These are phyloP conservation scores for Calonectria pseudoturangicola DNA, from an alignment of 2,329 filamentous ascomycete genomes.

Conservation along the genomic window DNA sequence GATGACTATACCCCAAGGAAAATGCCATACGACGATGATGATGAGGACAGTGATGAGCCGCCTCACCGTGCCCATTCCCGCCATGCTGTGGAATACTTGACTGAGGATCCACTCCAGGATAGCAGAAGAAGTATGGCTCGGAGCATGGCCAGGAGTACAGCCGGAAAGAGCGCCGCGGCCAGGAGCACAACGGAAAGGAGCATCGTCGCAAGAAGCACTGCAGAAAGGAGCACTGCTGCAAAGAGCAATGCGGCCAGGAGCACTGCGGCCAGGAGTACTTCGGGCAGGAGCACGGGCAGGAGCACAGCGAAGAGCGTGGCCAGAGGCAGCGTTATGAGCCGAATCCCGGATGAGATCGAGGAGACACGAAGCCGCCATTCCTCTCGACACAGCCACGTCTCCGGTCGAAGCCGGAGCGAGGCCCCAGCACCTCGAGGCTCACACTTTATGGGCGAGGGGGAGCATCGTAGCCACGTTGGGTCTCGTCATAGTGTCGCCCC, in stretches of 20 bases:
- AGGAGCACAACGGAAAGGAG: conserved; percentile 49
- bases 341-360: conserved; percentile 53
- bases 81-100: conserved; percentile 51
- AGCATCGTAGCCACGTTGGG: conserved; percentile 63
- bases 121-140: conserved; percentile 43
- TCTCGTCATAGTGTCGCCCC: conserved; percentile 59
- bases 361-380: conserved; percentile 65
- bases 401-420: conserved; percentile 65
- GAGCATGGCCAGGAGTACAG: conserved; percentile 41
- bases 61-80: conserved; percentile 41
- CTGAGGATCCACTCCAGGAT: conserved; percentile 47
- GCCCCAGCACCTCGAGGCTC: conserved; percentile 59
- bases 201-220: conserved; percentile 45
- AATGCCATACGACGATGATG: conserved; percentile 45
- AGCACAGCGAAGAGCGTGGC: conserved; percentile 41
- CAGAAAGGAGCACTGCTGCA: conserved; percentile 12
- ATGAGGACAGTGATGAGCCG: conserved; percentile 50
- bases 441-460: conserved; percentile 63
- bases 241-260: not conserved
- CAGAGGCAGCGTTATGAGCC: conserved; percentile 53
- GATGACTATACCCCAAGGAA: conserved; percentile 48
- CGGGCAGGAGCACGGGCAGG: conserved; percentile 43
- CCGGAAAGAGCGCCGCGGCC: conserved; percentile 38
- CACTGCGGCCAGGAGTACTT: conserved; percentile 35
- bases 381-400: conserved; percentile 58